Base-by-base conservation (phyloP, 1,139 yeast genomes). In the Debaryomycetaceae sp. region DNA sequence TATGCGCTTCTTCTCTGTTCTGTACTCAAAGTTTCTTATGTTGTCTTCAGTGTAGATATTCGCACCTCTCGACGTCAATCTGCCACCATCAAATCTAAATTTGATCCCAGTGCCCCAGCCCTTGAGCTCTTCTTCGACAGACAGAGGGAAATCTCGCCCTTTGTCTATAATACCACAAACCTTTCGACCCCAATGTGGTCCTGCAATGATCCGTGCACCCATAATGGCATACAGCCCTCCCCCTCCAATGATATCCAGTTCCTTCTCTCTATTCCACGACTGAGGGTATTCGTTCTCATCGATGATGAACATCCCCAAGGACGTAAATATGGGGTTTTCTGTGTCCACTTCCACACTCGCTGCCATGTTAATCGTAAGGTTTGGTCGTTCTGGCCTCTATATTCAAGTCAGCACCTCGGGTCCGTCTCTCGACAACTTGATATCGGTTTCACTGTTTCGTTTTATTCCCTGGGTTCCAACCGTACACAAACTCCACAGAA, bases 261-360 rank as follows among this genome's bases (percentile, higher is more conserved):
- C 76, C 0, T 77, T 53, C 2, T 61, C 58, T 5, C 72, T 64
- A 17, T 67, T 62, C 36, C 71, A 64, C 6, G 65, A 55, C 5
- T 61, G 56, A 0, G 76, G 71, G 52, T 78, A 82, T 41, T 78
- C 81, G 50, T 89, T 87, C 47, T 87, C 96, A 58, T 91, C 98
- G n/a, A 91, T 75, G 51, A 91, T 88, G 61, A 88, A 85, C 89
- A 91, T 84, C 37, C 97, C 98, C 62, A 87, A 67, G 1, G 94
- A 77, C 11, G 81, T 67, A 45, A 83, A 68, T 15, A 75, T 51
- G 3, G 59, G 52, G 11, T 38, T 40, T 13, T 29, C 30, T n/a
- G 19, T 26, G 11, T n/a, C 30, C 9, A 17, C n/a, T 22, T 22
- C 26, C 26, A 3, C 11, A 8, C 11, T 22, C 26, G 26, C 26